Base-by-base conservation (phyloP, 495 filamentous ascomycete genomes). In the Aspergillus cristatus region DNA sequence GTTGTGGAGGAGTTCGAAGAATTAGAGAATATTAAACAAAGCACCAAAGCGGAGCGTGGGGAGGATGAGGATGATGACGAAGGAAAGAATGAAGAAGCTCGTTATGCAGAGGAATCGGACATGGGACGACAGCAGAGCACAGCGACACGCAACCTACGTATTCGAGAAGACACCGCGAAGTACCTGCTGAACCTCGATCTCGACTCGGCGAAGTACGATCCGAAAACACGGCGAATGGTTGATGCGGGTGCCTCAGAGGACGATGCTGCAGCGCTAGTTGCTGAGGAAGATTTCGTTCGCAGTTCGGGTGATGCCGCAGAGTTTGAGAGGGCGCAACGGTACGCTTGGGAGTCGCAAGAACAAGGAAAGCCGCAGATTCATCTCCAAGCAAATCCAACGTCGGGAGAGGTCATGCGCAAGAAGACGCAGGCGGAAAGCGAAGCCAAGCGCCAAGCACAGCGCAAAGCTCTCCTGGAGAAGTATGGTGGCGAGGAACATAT, bases 161-260 rank as follows among this genome's bases (percentile, higher is more conserved):
- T 98, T 43, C 78, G 91, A 51, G 91, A 98, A 65, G 91, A 98
- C 58, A 97, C 91, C 4, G 91, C 91, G n/a, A 97, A 97, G 55
- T 98, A 98, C 55, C 65, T 98, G 6, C 68, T 96, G 0, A 96
- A 96, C 51, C 72, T 98, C 3, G 91, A 97, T 49, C 74, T 93
- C 2, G 91, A 98, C 48, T 95, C 90, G 1, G 93, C 91, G 10
- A 94, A 95, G 53, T 98, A 98, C 60, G 93, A 98, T 51, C 91
- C 91, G 0, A 98, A 98, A 55, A 97, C 90, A 24, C 76, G 91
- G 41, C 82, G 85, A 4, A 94, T 98, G 80, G 82, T 94, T 3
- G 89, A 95, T 45, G 75, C 76, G 46, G 89, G 90, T 24, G 89
- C 84, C 5, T 84, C 84, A 26, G 58, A 65, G 14, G 88, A 97